Evolutionary conservation across 495 filamentous ascomycete genomes (phyloP).

Genomic region (Xylaria bambusicola): DNA sequence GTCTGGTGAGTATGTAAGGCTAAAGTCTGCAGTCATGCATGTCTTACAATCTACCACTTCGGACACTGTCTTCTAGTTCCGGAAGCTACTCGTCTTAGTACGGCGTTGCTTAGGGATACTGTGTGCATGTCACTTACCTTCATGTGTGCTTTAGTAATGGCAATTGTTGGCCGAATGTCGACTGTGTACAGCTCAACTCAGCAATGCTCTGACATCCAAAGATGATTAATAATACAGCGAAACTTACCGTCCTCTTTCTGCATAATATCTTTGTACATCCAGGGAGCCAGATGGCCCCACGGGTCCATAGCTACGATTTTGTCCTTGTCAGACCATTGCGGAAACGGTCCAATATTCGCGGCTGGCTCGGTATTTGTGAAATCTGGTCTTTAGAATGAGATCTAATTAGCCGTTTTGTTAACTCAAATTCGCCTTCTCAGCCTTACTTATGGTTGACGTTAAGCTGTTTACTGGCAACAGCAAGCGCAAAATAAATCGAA

Average conservation of each 20-base stretch:
- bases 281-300: slow-evolving; percentile 84
- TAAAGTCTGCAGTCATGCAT: background rate
- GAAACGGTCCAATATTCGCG: slow-evolving; percentile 81
- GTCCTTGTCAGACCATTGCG: slow-evolving; percentile 85
- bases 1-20: slow-evolving; percentile 19
- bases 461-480: slow-evolving; percentile 87
- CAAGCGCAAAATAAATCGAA: slow-evolving; percentile 92
- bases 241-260: slow-evolving; percentile 59
- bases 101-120: slow-evolving; percentile 1
- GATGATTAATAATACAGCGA: background rate
- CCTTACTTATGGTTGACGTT: slow-evolving; percentile 69
- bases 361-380: slow-evolving; percentile 95
- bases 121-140: slow-evolving; percentile 46
- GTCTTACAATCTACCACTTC: slow-evolving; percentile 65
- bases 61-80: slow-evolving; percentile 87
- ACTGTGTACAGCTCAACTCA: slow-evolving; percentile 42
- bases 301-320: slow-evolving; percentile 99
- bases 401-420: slow-evolving; percentile 15
- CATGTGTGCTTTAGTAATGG: slow-evolving; percentile 95
- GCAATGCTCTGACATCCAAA: slow-evolving; percentile 16
- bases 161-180: slow-evolving; percentile 91
- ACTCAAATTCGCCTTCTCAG: background rate
- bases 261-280: slow-evolving; percentile 71
- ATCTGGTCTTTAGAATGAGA: slow-evolving; percentile 59
- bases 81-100: slow-evolving; percentile 57